These are phyloP conservation scores for Coemansia sp. DNA, from an alignment of 192 early-diverging fungal genomes.

Conservation along the genomic window DNA sequence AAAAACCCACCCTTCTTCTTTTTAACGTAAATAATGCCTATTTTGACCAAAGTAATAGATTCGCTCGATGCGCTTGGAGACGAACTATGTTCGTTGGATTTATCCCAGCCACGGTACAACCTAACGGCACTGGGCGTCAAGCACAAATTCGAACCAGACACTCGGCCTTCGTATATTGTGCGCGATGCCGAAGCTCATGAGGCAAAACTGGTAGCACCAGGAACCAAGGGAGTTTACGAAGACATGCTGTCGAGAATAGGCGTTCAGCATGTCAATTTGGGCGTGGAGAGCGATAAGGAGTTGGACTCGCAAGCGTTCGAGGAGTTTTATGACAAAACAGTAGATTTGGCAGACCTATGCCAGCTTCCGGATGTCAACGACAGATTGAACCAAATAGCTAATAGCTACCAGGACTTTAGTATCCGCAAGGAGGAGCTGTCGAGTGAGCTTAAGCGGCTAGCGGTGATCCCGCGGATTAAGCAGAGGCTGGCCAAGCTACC, in stretches of 20 bases:
- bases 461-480: slow-evolving; percentile 41
- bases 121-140: slow-evolving; percentile 31
- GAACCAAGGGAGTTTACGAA: slow-evolving; percentile 53
- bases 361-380: slow-evolving; percentile 52
- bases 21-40: slow-evolving; percentile 18
- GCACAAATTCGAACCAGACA: slow-evolving; percentile 43
- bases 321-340: slow-evolving; percentile 54
- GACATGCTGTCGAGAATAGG: slow-evolving; percentile 53
- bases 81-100: slow-evolving; percentile 42
- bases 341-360: slow-evolving; percentile 49
- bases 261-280: slow-evolving; percentile 47
- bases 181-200: slow-evolving; percentile 48
- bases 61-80: slow-evolving; percentile 41
- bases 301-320: slow-evolving; percentile 50
- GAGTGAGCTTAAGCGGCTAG: slow-evolving; percentile 38
- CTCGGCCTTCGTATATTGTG: slow-evolving; percentile 35
- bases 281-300: slow-evolving; percentile 35
- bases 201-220: slow-evolving; percentile 50
- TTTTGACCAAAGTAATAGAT: slow-evolving; percentile 31
- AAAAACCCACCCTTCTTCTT: neutral
- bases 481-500: slow-evolving; percentile 37
- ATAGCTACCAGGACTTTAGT: slow-evolving; percentile 47
- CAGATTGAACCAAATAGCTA: slow-evolving; percentile 49
- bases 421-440: slow-evolving; percentile 46
- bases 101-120: slow-evolving; percentile 45